Conservation (phyloP, 495 filamentous ascomycete species). For the Xanthoparmelia taractica region DNA sequence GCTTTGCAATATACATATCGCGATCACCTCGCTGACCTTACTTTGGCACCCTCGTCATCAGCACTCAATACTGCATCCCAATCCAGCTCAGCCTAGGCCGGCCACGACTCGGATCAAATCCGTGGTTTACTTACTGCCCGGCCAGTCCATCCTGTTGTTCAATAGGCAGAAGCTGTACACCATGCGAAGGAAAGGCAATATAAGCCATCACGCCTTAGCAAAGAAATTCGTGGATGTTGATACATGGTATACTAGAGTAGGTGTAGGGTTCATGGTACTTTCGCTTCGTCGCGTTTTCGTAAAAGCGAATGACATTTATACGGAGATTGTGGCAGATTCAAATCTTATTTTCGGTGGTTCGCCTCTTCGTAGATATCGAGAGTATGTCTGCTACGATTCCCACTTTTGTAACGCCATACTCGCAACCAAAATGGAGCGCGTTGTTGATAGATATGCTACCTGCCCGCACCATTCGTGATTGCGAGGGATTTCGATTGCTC, state of each 20-base stretch:
- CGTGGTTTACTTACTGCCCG: background rate
- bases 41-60: background rate
- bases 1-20: too few species aligned
- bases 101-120: background rate
- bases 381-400: background rate
- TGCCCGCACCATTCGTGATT: background rate
- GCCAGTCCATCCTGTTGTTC: background rate
- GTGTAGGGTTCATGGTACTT: background rate
- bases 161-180: background rate
- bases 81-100: background rate
- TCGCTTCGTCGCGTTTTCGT: background rate
- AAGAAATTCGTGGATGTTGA: background rate
- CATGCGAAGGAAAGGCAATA: background rate
- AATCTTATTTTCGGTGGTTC: background rate
- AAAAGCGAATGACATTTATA: background rate
- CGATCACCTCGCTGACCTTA: background rate
- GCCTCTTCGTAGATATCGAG: background rate
- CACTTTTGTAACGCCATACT: background rate
- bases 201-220: background rate
- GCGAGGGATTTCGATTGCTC: constrained; percentile 22
- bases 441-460: background rate
- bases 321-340: background rate
- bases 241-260: background rate
- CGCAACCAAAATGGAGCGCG: constrained; percentile 1
- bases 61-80: background rate